Conservation (phyloP, 495 filamentous ascomycete genomes). For the Aspergillus heteromorphus region DNA sequence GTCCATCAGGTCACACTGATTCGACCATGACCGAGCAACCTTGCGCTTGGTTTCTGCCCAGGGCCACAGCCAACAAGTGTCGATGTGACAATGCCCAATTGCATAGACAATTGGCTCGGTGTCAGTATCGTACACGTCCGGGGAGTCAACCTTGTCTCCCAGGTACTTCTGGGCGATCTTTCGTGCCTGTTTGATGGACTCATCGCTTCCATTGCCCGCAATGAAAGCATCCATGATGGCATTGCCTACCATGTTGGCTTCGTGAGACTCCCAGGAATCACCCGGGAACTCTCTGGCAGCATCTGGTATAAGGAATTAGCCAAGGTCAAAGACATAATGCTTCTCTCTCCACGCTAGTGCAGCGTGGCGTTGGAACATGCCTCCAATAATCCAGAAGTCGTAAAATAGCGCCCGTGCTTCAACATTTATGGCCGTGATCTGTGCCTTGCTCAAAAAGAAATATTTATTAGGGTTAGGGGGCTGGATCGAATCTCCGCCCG, state of each 20-base stretch:
- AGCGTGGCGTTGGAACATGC: slow-evolving; percentile 13
- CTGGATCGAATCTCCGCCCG: slow-evolving; percentile 80
- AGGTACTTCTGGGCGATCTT: slow-evolving; percentile 79
- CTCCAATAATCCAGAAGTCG: slow-evolving; percentile 92
- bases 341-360: too few relatives aligned
- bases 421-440: slow-evolving; percentile 83
- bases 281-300: slow-evolving; percentile 74
- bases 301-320: slow-evolving; percentile 34
- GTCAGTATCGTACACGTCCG: slow-evolving; percentile 74
- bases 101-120: slow-evolving; percentile 73
- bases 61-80: slow-evolving; percentile 97
- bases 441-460: slow-evolving; percentile 70
- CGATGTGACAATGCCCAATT: slow-evolving; percentile 95
- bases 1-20: slow-evolving; percentile 90
- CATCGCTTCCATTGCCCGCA: slow-evolving; percentile 63
- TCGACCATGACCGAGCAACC: slow-evolving; percentile 92
- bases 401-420: slow-evolving; percentile 77
- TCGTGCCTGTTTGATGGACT: slow-evolving; percentile 71
- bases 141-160: slow-evolving; percentile 72
- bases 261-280: slow-evolving; percentile 80
- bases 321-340: not conserved
- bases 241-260: slow-evolving; percentile 76
- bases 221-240: slow-evolving; percentile 87
- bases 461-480: slow-evolving; percentile 78
- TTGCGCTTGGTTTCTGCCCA: slow-evolving; percentile 99